phyloP scores from a whole-genome alignment of 1,284 basidiomycete species.

The Trametes polyzona region DNA sequence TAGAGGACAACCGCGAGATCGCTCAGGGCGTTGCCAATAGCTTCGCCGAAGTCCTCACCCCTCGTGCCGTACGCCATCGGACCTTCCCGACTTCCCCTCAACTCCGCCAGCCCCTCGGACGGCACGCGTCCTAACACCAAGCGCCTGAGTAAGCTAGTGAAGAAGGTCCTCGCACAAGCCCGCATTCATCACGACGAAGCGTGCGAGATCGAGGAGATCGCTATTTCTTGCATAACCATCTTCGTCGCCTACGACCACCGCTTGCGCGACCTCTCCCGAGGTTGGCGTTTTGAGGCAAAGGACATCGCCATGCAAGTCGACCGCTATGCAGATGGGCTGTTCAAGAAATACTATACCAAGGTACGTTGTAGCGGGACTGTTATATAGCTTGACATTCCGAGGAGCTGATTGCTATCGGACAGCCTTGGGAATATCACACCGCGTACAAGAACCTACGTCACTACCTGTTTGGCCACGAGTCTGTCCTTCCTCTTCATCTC shows the following conservation, averaged over 20 bases:
- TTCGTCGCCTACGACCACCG: constrained; percentile 19
- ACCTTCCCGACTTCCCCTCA: too few species aligned
- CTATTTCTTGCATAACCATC: constrained; percentile 12
- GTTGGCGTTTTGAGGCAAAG: constrained; percentile 21
- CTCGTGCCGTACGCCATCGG: too few species aligned
- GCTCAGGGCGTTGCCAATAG: too few species aligned
- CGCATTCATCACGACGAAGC: neutral
- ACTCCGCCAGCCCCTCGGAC: too few species aligned
- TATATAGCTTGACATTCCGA: too few species aligned
- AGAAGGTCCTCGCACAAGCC: too few species aligned
- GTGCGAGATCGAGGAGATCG: constrained; percentile 12
- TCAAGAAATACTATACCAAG: constrained; percentile 12
- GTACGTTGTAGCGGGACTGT: too few species aligned
- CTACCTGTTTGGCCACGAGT: neutral
- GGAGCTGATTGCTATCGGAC: neutral
- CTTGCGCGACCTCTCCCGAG: constrained; percentile 16
- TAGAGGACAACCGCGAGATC: too few species aligned
- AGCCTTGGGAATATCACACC: neutral
- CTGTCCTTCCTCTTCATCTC: constrained; percentile 4
- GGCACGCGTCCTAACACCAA: too few species aligned
- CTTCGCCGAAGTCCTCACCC: too few species aligned
- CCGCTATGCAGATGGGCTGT: constrained; percentile 19
- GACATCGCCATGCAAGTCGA: constrained; percentile 19
- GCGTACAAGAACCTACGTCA: neutral
- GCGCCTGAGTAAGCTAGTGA: too few species aligned